phyloP scores from a whole-genome alignment of 1,284 basidiomycete genomes.

The Naganishia cerealis region DNA sequence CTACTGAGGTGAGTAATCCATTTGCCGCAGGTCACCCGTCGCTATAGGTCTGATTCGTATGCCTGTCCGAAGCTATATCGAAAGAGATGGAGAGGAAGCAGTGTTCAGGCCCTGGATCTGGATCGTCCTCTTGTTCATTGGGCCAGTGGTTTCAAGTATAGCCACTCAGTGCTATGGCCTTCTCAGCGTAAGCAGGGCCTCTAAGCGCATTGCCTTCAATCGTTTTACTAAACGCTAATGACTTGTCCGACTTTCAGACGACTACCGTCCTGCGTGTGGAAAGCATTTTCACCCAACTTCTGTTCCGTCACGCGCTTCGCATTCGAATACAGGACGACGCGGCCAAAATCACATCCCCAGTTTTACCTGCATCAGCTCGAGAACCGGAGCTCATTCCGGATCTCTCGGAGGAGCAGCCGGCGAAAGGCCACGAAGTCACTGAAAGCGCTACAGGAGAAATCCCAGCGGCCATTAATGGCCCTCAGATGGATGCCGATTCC shows the following conservation, averaged over 20 bases:
- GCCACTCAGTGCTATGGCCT: slow-evolving; percentile 48
- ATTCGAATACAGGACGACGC: slow-evolving; percentile 59
- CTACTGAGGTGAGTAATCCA: slow-evolving; percentile 49
- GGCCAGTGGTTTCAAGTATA: slow-evolving; percentile 54
- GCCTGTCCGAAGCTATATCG: slow-evolving; percentile 54
- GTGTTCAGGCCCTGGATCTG: slow-evolving; percentile 62
- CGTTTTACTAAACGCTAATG: not conserved
- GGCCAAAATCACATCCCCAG: not conserved
- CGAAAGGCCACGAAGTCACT: slow-evolving; percentile 9
- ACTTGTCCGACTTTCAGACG: slow-evolving; percentile 41
- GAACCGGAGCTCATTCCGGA: slow-evolving; percentile 23
- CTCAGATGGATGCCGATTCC: slow-evolving; percentile 29
- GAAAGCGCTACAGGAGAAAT: slow-evolving; percentile 20
- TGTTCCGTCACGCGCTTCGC: slow-evolving; percentile 69
- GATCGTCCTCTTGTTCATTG: slow-evolving; percentile 64
- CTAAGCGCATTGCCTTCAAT: not conserved
- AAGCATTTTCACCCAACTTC: slow-evolving; percentile 66
- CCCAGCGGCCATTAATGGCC: slow-evolving; percentile 7
- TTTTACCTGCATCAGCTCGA: not conserved
- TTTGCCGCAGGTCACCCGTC: not conserved
- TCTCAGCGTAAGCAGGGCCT: slow-evolving; percentile 7
- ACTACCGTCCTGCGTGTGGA: slow-evolving; percentile 57
- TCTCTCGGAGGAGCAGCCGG: slow-evolving; percentile 15
- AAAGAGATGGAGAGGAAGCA: slow-evolving; percentile 54
- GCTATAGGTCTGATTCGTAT: not conserved